Percentiles rank a stretch among this genome's conserved stretches.
Conservation (phyloP, 169 alveolate species). For the Fabrea salina region DNA sequence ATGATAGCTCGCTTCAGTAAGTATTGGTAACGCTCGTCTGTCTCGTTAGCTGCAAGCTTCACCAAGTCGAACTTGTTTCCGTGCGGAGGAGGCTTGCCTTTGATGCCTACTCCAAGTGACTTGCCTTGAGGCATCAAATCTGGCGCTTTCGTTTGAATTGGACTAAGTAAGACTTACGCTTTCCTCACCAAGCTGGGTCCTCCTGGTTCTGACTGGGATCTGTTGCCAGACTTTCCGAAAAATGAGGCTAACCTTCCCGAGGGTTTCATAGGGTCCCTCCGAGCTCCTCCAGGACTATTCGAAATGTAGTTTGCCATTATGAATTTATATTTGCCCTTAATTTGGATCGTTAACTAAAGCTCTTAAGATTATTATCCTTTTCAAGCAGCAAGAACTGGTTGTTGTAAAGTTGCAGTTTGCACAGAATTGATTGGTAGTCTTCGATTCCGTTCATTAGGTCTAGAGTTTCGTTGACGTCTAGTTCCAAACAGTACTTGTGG, state of each 20-base stretch:
- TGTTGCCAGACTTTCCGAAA: not conserved
- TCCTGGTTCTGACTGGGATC: conserved; percentile 22
- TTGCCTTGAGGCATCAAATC: conserved; percentile 33
- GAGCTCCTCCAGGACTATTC: not conserved
- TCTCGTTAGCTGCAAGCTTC: not conserved
- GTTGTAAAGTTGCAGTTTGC: too few relatives aligned
- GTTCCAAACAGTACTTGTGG: conserved; percentile 51
- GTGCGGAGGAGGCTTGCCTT: not conserved
- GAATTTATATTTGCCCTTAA: not conserved
- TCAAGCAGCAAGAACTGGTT: too few relatives aligned
- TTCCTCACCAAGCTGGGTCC: not conserved
- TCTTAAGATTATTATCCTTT: too few relatives aligned
- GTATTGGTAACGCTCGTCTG: conserved; percentile 74
- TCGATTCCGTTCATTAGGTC: conserved; percentile 44
- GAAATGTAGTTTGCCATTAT: not conserved
- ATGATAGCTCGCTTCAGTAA: conserved; percentile 76
- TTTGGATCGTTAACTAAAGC: not conserved
- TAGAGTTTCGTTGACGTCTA: conserved; percentile 49
- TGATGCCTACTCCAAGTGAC: not conserved
- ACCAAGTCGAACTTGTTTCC: not conserved
- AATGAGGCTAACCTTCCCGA: not conserved
- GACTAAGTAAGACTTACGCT: not conserved
- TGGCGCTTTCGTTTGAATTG: not conserved
- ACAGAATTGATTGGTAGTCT: too few relatives aligned
- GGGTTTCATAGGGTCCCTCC: not conserved